These are phyloP conservation scores for Fusarium cicatricum DNA, from an alignment of 2,329 filamentous ascomycete genomes.

Conservation along the genomic window DNA sequence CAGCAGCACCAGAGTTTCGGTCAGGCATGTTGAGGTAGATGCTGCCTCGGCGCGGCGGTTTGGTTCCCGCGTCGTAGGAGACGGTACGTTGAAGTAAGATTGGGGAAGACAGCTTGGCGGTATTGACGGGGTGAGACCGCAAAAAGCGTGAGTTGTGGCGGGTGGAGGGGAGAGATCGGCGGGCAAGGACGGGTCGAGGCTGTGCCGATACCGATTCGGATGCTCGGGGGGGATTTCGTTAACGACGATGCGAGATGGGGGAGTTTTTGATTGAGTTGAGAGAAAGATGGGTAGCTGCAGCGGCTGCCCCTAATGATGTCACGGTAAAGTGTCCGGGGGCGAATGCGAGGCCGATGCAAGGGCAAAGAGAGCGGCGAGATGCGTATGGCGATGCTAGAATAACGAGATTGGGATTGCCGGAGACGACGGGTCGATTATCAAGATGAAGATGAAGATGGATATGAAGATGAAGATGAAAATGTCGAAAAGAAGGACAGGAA, in stretches of 20 bases:
- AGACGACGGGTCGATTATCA: constrained; percentile 15
- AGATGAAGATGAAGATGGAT: constrained; percentile 10
- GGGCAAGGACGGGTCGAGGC: constrained; percentile 1
- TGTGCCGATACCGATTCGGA: constrained; percentile 5
- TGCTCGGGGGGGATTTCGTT: constrained; percentile 19
- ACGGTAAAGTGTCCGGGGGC: constrained; percentile 33
- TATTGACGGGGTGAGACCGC: constrained; percentile 60
- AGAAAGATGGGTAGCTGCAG: constrained; percentile 22
- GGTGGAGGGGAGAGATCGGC: constrained; percentile 22
- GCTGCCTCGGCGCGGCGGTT: constrained; percentile 70
- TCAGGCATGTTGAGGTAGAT: constrained; percentile 68
- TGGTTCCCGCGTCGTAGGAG: constrained; percentile 87
- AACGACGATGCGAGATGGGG: constrained; percentile 18
- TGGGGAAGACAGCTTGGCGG: constrained; percentile 96
- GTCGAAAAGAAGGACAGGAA: constrained; percentile 18
- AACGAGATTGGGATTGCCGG: constrained; percentile 26
- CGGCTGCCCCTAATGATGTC: constrained; percentile 43
- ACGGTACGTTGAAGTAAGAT: constrained; percentile 87
- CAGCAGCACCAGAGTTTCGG: constrained; percentile 57
- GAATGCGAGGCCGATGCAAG: constrained; percentile 35
- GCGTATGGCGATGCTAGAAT: constrained; percentile 29
- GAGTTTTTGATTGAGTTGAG: constrained; percentile 19
- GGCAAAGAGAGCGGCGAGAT: constrained; percentile 27
- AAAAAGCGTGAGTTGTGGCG: constrained; percentile 16
- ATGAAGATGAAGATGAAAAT: constrained; percentile 19